A percentile compares a stretch with the other conserved stretches of the same genome.
These are phyloP conservation scores for Umbelopsis sp. DNA, from an alignment of 371 early-diverging fungal genomes.

Conservation along the genomic window DNA sequence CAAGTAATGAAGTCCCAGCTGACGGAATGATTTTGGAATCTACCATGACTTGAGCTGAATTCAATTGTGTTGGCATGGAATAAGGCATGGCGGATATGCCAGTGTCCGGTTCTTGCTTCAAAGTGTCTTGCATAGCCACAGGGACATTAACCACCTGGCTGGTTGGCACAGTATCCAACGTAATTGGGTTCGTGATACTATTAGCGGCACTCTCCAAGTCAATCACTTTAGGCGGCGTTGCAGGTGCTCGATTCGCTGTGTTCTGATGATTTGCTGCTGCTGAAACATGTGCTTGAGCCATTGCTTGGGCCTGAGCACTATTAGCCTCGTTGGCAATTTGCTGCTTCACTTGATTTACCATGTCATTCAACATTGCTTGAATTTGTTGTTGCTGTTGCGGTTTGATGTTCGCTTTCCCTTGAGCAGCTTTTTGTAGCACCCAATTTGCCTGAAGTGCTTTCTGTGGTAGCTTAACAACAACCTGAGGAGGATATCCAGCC, in stretches of 20 bases:
- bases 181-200: neutral
- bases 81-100: neutral
- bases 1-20: neutral
- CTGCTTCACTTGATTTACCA: conserved; percentile 32
- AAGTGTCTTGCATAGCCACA: neutral
- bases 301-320: conserved; percentile 12
- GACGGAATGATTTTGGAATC: neutral
- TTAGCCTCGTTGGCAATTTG: conserved; percentile 22
- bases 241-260: neutral
- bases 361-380: conserved; percentile 34
- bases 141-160: too few relatives aligned
- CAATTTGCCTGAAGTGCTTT: conserved; percentile 40
- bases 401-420: conserved; percentile 29
- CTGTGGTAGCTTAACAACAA: conserved; percentile 34
- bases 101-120: neutral
- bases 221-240: conserved; percentile 13
- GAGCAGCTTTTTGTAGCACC: conserved; percentile 37
- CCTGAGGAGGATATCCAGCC: conserved; percentile 38
- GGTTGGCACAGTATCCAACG: neutral
- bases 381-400: conserved; percentile 32
- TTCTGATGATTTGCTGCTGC: conserved; percentile 16
- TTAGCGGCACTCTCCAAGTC: neutral
- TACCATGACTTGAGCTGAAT: neutral
- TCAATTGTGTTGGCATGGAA: neutral
- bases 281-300: conserved; percentile 15